Evolutionary conservation across 176 grass and related monocot genomes (phyloP).

Genomic region (Carex littledalei): DNA sequence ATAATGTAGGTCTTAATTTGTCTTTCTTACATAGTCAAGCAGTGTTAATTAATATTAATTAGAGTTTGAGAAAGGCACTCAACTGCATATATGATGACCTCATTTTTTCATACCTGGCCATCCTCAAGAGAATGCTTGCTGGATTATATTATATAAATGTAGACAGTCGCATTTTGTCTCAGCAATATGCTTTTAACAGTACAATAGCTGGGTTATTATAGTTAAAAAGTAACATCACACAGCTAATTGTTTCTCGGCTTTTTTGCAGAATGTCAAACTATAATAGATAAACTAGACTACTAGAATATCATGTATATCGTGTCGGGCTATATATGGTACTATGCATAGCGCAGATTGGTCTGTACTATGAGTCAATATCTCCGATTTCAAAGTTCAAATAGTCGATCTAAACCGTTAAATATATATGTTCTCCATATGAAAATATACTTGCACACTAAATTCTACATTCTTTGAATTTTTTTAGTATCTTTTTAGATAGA

Average conservation of each 20-base stretch:
- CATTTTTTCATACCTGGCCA: background rate
- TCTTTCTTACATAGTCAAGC: background rate
- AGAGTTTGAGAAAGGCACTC: slow-evolving; percentile 6
- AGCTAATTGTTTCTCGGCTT: background rate
- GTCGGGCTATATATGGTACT: too few relatives aligned
- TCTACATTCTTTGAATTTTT: too few relatives aligned
- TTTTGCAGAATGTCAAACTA: background rate
- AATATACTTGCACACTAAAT: too few relatives aligned
- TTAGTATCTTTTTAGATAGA: too few relatives aligned
- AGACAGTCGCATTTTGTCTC: background rate
- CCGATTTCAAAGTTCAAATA: too few relatives aligned
- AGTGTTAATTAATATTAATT: background rate
- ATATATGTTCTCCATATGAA: too few relatives aligned
- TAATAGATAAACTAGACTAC: background rate
- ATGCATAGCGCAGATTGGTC: too few relatives aligned
- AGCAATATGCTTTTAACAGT: background rate
- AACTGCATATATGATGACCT: background rate
- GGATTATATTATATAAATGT: background rate
- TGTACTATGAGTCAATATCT: too few relatives aligned
- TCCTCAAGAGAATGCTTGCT: background rate
- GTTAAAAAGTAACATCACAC: background rate
- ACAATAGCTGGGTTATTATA: background rate
- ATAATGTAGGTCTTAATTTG: background rate
- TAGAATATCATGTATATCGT: background rate
- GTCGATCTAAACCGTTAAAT: too few relatives aligned